phyloP scores from a whole-genome alignment of 163 green algal genomes.

The Trebouxia gelatinosa region DNA sequence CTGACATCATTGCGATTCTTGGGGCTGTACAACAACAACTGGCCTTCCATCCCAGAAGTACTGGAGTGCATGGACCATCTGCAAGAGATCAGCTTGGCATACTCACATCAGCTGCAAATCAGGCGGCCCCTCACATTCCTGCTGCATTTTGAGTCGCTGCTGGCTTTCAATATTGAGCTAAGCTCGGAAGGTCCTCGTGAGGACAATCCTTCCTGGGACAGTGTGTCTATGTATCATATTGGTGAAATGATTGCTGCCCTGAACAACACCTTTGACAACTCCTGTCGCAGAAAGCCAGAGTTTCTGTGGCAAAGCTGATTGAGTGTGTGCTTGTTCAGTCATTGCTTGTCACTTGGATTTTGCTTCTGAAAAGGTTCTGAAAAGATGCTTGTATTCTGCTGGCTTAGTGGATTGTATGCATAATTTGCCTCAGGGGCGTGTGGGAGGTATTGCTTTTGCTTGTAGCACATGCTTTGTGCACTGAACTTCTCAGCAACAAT shows the following conservation, averaged over 20 bases:
- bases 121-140: neutral
- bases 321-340: neutral
- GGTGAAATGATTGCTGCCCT: slow-evolving; percentile 14
- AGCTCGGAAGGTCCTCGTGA: neutral
- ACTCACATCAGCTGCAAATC: slow-evolving; percentile 3
- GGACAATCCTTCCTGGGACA: slow-evolving; percentile 5
- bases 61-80: slow-evolving; percentile 2
- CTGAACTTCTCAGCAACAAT: too few relatives aligned
- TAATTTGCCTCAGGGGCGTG: too few relatives aligned
- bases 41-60: neutral
- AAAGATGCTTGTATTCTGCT: too few relatives aligned
- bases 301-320: slow-evolving; percentile 1
- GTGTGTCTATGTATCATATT: slow-evolving; percentile 9
- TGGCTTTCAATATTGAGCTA: slow-evolving; percentile 14
- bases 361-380: too few relatives aligned
- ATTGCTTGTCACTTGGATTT: neutral
- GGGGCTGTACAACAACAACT: slow-evolving; percentile 13
- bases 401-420: too few relatives aligned
- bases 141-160: neutral
- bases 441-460: too few relatives aligned
- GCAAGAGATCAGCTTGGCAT: slow-evolving; percentile 12
- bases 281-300: neutral
- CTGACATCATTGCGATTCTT: slow-evolving; percentile 7
- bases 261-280: neutral
- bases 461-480: too few relatives aligned